Evolutionary conservation across 768 basidiomycete species (phyloP).

Genomic region (Pulveroboletus ravenelii): DNA sequence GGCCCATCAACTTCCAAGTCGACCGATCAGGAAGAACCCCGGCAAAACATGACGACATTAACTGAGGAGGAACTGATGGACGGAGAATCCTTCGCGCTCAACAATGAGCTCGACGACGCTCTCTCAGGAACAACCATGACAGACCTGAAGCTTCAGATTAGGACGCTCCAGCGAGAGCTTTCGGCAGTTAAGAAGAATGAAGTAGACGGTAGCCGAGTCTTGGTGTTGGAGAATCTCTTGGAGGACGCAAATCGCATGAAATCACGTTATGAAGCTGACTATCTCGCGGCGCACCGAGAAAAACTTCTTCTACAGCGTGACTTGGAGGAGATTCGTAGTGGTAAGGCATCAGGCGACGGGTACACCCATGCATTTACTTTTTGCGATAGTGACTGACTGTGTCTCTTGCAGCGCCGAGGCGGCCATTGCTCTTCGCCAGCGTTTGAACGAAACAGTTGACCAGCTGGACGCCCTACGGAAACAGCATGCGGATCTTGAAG

Average conservation of each 20-base stretch:
- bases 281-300: constrained; percentile 77
- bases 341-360: constrained; percentile 82
- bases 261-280: constrained; percentile 82
- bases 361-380: constrained; percentile 30
- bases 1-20: constrained; percentile 32
- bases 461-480: constrained; percentile 69
- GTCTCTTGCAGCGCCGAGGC: constrained; percentile 61
- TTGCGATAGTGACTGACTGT: constrained; percentile 1
- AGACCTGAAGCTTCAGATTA: constrained; percentile 83
- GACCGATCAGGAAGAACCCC: constrained; percentile 15
- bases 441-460: constrained; percentile 83
- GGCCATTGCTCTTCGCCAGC: constrained; percentile 81
- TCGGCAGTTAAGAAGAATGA: constrained; percentile 69
- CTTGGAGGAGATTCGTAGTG: constrained; percentile 84
- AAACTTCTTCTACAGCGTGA: constrained; percentile 75
- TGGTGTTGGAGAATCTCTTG: constrained; percentile 87
- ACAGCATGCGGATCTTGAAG: constrained; percentile 65
- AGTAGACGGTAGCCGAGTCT: constrained; percentile 66
- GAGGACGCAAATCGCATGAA: constrained; percentile 92
- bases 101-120: constrained; percentile 84
- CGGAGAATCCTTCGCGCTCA: constrained; percentile 59
- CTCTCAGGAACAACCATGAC: constrained; percentile 84
- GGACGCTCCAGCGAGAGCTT: constrained; percentile 76
- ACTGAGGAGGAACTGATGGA: constrained; percentile 46
- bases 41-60: constrained; percentile 25